Evolutionary conservation across 192 early-diverging fungal genomes (phyloP), one percentile per base, ranked within the genome.

Genomic region (Gorgonomyces haynaldii): DNA sequence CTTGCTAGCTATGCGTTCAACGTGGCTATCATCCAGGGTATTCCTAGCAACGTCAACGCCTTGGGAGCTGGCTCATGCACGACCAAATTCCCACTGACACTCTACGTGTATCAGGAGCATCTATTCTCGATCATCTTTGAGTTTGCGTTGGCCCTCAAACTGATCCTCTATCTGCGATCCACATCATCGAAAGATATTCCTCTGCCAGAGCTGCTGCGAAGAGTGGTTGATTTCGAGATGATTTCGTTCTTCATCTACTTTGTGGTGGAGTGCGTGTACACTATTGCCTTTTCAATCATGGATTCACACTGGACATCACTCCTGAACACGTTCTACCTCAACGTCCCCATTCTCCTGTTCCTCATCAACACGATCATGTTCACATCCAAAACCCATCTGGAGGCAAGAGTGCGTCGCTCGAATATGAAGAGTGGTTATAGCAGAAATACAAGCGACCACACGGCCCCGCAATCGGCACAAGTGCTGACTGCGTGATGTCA

Each of bases 31-130:
- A 23, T 46, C 6, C 16, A 24, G 3, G 44, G 26, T 1, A 16
- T 22, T 2, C 44, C 15, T 9, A 15, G 6, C n/a, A 13, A 30
- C 12, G 44, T 3, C 5, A 5, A 19, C 12, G 6, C 27, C 3
- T 21, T 22, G 16, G 44, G 44, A 3, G 7, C 30, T 29, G 44
- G 44, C 3, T 17, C 44, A 5, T 46, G 44, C 44, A 46, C 16
- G 20, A 46, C 29, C 7, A 30, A 30, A 8, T 29, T 46, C 20
- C 12, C 16, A 6, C 9, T 19, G 6, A 22, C 19, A 4, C 20
- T 24, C 20, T 23, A 40, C 5, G n/a, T 46, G 2, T 46, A 46
- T 46, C 44, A 46, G 15, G 44, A 46, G 1, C 44, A 46, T 20
- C 8, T 46, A 2, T 3, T 46, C 21, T n/a, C 44, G 3, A 16